These are phyloP conservation scores for Paecilomyces niveus DNA, from an alignment of 2,329 filamentous ascomycete genomes.

Conservation along the genomic window DNA sequence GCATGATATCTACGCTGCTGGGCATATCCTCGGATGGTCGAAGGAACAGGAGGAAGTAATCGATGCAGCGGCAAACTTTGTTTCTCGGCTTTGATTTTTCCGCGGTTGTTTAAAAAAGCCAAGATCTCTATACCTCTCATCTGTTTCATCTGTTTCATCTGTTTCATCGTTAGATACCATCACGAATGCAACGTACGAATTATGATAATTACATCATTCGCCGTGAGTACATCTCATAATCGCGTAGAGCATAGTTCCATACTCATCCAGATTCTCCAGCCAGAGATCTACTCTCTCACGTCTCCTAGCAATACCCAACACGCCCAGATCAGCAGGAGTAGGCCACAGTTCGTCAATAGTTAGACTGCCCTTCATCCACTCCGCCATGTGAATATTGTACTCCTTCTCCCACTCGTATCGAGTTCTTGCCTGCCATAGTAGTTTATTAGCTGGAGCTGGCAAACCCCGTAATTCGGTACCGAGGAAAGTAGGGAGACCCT, in stretches of 20 bases:
- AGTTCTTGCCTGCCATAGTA: slow-evolving; percentile 36
- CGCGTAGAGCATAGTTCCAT: slow-evolving; percentile 46
- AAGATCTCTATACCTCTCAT: no score
- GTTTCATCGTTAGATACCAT: no score
- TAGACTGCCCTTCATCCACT: slow-evolving; percentile 35
- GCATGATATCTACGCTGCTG: slow-evolving; percentile 13
- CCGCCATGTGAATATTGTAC: slow-evolving; percentile 37
- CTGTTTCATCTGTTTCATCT: no score
- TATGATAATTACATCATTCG: background rate
- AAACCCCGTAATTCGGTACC: slow-evolving; percentile 44
- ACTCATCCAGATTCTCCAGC: slow-evolving; percentile 47
- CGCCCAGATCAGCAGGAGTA: slow-evolving; percentile 23
- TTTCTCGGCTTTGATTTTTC: background rate
- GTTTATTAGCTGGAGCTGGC: slow-evolving; percentile 34
- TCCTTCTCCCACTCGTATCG: slow-evolving; percentile 36
- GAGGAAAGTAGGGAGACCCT: slow-evolving; percentile 42
- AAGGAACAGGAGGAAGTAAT: slow-evolving; percentile 7
- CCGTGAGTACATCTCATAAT: slow-evolving; percentile 42
- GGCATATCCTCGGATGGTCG: slow-evolving; percentile 7
- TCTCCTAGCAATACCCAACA: slow-evolving; percentile 20
- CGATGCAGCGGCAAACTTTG: background rate
- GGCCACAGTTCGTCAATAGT: slow-evolving; percentile 48
- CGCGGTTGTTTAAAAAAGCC: background rate
- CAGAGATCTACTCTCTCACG: slow-evolving; percentile 40
- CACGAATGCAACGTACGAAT: no score